Conservation (phyloP, 306 rosid genomes). For the Acacia melanoxylon region DNA sequence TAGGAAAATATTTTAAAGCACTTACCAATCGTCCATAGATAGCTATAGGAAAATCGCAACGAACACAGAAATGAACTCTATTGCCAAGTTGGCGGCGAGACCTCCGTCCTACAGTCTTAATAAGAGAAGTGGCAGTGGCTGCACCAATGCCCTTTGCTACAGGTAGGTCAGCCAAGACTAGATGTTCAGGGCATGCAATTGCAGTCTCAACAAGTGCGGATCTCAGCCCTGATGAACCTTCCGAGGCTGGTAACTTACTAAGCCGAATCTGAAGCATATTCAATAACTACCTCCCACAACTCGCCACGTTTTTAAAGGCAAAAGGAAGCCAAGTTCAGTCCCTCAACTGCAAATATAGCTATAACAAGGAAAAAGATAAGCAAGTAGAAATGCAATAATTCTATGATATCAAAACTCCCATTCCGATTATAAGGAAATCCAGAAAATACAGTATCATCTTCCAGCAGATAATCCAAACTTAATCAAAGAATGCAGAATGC, state of each 20-base stretch:
- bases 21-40: conserved; percentile 89
- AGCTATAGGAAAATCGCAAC: conserved; percentile 91
- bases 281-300: conserved; percentile 21
- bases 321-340: background rate
- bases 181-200: conserved; percentile 98
- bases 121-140: conserved; percentile 64
- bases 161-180: conserved; percentile 93
- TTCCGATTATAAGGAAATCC: background rate
- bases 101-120: conserved; percentile 83
- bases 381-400: background rate
- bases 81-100: conserved; percentile 99
- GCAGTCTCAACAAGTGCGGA: conserved; percentile 66
- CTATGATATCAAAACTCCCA: background rate
- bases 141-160: conserved; percentile 97
- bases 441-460: background rate
- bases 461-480: background rate
- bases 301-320: conserved; percentile 13
- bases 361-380: background rate
- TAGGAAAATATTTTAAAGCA: background rate
- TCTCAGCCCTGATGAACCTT: conserved; percentile 62
- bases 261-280: conserved; percentile 97
- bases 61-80: conserved; percentile 93
- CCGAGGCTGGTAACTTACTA: conserved; percentile 62
- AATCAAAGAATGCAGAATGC: background rate
- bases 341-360: background rate